Evolutionary conservation across 2,329 filamentous ascomycete species (phyloP).

Genomic region (Aspergillus aculeatus): DNA sequence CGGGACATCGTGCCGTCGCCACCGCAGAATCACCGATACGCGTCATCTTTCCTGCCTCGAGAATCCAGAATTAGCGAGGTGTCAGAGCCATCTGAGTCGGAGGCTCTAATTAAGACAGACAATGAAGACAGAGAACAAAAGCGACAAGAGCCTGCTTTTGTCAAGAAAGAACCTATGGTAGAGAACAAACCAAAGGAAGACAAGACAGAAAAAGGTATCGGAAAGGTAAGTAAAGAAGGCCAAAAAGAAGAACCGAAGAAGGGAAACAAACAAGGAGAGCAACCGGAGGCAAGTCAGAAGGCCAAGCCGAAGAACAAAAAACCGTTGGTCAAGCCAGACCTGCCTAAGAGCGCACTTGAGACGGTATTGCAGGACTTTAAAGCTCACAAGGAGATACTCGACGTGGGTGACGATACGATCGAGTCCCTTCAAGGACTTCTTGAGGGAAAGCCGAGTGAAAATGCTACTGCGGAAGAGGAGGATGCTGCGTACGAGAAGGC

Average conservation of each 20-base stretch:
- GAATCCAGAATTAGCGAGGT: conserved; percentile 11
- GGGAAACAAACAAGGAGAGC: background rate
- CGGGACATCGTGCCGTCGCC: conserved; percentile 26
- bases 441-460: conserved; percentile 27
- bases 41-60: conserved; percentile 4
- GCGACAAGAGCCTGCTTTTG: conserved; percentile 7
- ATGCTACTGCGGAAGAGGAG: conserved; percentile 31
- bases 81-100: conserved; percentile 1
- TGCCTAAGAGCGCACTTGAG: conserved; percentile 45
- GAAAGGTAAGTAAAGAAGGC: background rate
- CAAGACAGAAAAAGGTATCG: background rate
- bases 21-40: conserved; percentile 8
- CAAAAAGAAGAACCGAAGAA: background rate
- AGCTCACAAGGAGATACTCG: conserved; percentile 37
- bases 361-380: conserved; percentile 43
- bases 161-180: background rate
- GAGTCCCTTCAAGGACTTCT: conserved; percentile 46
- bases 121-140: conserved; percentile 10
- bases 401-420: conserved; percentile 46
- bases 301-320: conserved; percentile 19
- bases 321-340: conserved; percentile 35
- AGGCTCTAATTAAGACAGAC: conserved; percentile 7
- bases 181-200: conserved; percentile 7
- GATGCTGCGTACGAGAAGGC: conserved; percentile 35
- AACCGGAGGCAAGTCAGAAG: background rate